These are phyloP conservation scores for Phialophora verrucosa DNA, from an alignment of 2,329 filamentous ascomycete species.

Conservation along the genomic window DNA sequence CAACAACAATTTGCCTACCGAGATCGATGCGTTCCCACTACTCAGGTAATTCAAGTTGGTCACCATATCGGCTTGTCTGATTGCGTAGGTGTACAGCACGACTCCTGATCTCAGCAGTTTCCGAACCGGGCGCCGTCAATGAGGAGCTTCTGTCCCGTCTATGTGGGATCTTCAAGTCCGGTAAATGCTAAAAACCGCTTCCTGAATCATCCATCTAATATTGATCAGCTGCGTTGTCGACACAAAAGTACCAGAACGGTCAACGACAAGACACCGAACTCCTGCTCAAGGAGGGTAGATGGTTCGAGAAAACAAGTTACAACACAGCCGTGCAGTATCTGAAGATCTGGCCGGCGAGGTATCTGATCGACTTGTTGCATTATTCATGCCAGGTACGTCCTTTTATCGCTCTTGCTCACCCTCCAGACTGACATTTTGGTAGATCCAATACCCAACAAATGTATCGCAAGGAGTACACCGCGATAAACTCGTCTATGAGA, in stretches of 20 bases:
- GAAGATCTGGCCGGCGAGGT: constrained; percentile 31
- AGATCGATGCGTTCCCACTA: constrained; percentile 66
- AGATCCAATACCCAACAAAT: constrained; percentile 19
- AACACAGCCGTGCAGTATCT: constrained; percentile 28
- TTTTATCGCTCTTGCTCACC: not conserved
- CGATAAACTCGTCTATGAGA: constrained; percentile 19
- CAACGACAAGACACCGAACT: not conserved
- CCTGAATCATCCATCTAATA: not conserved
- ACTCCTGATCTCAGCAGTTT: constrained; percentile 53
- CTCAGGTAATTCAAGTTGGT: constrained; percentile 45
- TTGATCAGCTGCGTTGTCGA: constrained; percentile 14
- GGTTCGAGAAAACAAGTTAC: constrained; percentile 36
- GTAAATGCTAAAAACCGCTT: not conserved
- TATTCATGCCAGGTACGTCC: constrained; percentile 31
- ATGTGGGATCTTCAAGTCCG: constrained; percentile 33
- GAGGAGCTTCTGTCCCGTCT: constrained; percentile 33
- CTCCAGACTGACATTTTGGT: not conserved
- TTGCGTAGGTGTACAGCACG: constrained; percentile 50
- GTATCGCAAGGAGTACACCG: not conserved
- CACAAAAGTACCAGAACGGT: constrained; percentile 10
- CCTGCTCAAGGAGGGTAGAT: constrained; percentile 30
- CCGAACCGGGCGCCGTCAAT: constrained; percentile 40
- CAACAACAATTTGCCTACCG: constrained; percentile 54
- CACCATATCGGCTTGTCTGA: not conserved
- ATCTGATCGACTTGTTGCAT: constrained; percentile 35